Percentiles rank a stretch among this genome's conserved stretches.
phyloP scores from a whole-genome alignment of 495 filamentous ascomycete genomes.

The Pseudevernia furfuracea region DNA sequence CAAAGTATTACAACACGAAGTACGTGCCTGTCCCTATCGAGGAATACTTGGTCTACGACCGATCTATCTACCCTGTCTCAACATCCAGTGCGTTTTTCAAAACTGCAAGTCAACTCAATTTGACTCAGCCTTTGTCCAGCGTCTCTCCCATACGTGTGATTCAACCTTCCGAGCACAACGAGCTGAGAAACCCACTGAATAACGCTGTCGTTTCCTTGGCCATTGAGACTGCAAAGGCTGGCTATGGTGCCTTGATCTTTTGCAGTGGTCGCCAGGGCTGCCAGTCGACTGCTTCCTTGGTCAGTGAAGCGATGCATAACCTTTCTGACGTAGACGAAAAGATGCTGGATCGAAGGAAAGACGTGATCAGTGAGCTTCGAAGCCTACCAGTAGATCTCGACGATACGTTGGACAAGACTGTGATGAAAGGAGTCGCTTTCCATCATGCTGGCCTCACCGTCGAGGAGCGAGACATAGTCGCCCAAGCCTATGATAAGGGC shows the following conservation, averaged over 20 bases:
- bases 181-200: conserved; percentile 54
- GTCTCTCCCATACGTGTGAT: conserved; percentile 45
- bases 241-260: conserved; percentile 69
- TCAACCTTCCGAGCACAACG: conserved; percentile 46
- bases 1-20: conserved; percentile 62
- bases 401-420: conserved; percentile 54
- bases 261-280: conserved; percentile 61
- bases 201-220: conserved; percentile 66
- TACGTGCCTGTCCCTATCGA: conserved; percentile 69
- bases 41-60: conserved; percentile 70
- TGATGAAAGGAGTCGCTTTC: conserved; percentile 63
- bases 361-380: conserved; percentile 61
- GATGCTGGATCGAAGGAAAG: conserved; percentile 51
- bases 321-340: conserved; percentile 36
- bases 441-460: conserved; percentile 76
- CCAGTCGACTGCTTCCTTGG: conserved; percentile 55
- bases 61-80: conserved; percentile 57
- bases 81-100: conserved; percentile 57
- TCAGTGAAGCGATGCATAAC: conserved; percentile 54
- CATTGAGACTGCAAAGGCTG: conserved; percentile 56
- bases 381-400: conserved; percentile 63
- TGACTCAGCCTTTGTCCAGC: conserved; percentile 32
- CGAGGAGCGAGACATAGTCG: conserved; percentile 71
- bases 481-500: conserved; percentile 64
- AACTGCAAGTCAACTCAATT: conserved; percentile 47